phyloP scores from a whole-genome alignment of 1,139 yeast species.

The Hansenula sp. region DNA sequence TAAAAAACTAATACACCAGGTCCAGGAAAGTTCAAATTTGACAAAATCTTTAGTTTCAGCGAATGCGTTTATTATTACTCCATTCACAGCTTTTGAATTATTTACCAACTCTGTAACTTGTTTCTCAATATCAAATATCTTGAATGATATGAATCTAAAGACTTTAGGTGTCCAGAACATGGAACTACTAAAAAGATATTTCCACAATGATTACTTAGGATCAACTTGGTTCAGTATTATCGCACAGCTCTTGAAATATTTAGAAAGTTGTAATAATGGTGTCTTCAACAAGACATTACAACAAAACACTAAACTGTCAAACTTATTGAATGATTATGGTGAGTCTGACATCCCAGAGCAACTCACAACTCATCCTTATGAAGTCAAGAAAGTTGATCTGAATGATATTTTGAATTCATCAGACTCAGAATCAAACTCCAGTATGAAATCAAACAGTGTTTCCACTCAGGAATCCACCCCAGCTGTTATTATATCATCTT shows the following conservation, averaged over 20 bases:
- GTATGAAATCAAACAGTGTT: too few relatives aligned
- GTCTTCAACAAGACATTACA: constrained; percentile 4
- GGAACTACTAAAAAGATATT: constrained; percentile 1
- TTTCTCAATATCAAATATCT: constrained; percentile 17
- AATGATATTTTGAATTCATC: constrained; percentile 11
- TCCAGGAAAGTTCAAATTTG: constrained; percentile 26
- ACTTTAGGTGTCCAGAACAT: constrained; percentile 5
- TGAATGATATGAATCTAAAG: constrained; percentile 5
- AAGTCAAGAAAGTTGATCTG: constrained; percentile 7
- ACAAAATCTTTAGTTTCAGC: constrained; percentile 23
- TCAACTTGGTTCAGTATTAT: constrained; percentile 8
- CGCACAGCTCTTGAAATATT: constrained; percentile 8
- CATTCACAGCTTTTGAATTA: constrained; percentile 36
- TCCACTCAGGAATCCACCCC: too few relatives aligned
- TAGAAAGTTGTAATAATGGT: constrained; percentile 2
- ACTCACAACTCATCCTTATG: constrained; percentile 5
- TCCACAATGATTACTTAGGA: constrained; percentile 6
- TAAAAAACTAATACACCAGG: constrained; percentile 20
- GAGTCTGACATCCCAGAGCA: constrained; percentile 10
- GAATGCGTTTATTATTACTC: constrained; percentile 33
- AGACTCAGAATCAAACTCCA: background rate
- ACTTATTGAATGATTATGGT: constrained; percentile 12
- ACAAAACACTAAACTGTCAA: constrained; percentile 6
- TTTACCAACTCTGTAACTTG: constrained; percentile 34
- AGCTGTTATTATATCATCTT: too few relatives aligned